Evolutionary conservation across 495 filamentous ascomycete genomes (phyloP).

Genomic region (Hyphodiscus hymeniophilus): DNA sequence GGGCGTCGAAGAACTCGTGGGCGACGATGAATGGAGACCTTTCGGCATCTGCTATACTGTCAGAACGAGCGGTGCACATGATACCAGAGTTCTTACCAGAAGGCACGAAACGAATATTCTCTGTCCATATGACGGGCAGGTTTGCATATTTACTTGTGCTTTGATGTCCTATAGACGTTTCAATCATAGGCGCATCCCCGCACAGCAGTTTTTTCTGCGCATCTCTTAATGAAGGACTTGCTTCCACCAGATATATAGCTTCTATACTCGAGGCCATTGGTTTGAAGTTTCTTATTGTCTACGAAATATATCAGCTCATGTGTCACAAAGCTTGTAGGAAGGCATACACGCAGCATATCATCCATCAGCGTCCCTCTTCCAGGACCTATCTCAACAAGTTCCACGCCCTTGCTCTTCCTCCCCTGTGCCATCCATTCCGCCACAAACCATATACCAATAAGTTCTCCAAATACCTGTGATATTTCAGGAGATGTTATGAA

Average conservation of each 20-base stretch:
- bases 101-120: slow-evolving; percentile 78
- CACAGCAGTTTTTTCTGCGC: slow-evolving; percentile 81
- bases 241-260: slow-evolving; percentile 84
- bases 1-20: slow-evolving; percentile 98
- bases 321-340: neutral
- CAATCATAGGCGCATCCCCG: slow-evolving; percentile 57
- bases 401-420: slow-evolving; percentile 52
- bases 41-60: neutral
- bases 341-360: slow-evolving; percentile 79
- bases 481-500: slow-evolving; percentile 98
- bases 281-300: slow-evolving; percentile 83
- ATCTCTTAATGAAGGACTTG: slow-evolving; percentile 64
- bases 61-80: slow-evolving; percentile 13
- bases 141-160: slow-evolving; percentile 67
- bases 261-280: slow-evolving; percentile 69
- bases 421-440: slow-evolving; percentile 95
- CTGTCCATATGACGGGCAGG: slow-evolving; percentile 77
- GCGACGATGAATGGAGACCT: slow-evolving; percentile 89
- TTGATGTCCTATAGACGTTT: slow-evolving; percentile 65
- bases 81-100: slow-evolving; percentile 38
- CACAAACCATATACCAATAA: slow-evolving; percentile 88
- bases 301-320: slow-evolving; percentile 4
- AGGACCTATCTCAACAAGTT: slow-evolving; percentile 89
- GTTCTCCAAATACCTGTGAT: slow-evolving; percentile 91
- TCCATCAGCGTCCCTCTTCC: slow-evolving; percentile 95